Conservation (phyloP, 805 yeast genomes). For the Candida lessepsii region DNA sequence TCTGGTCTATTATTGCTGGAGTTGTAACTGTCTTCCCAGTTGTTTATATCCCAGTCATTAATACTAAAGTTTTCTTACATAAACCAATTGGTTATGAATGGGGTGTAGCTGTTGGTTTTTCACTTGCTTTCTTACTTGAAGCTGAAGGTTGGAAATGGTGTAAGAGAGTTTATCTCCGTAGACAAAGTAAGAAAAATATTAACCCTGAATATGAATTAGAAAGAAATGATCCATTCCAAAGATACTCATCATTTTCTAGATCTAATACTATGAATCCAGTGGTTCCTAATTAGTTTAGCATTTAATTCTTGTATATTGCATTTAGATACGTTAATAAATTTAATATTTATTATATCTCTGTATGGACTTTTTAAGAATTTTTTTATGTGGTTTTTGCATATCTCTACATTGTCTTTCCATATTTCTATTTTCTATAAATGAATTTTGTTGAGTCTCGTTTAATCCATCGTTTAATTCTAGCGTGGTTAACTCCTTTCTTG, state of each 20-base stretch:
- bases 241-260: slow-evolving; percentile 41
- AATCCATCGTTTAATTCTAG: too few relatives aligned
- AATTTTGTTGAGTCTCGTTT: too few relatives aligned
- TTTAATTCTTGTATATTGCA: too few relatives aligned
- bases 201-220: slow-evolving; percentile 41
- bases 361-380: too few relatives aligned
- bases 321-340: too few relatives aligned
- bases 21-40: slow-evolving; percentile 39
- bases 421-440: neutral
- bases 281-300: neutral
- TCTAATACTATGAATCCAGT: slow-evolving; percentile 30
- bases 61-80: slow-evolving; percentile 38
- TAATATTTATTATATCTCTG: too few relatives aligned
- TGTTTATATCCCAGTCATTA: slow-evolving; percentile 41
- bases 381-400: too few relatives aligned
- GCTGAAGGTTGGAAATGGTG: slow-evolving; percentile 41
- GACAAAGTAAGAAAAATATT: slow-evolving; percentile 19
- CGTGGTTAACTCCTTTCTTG: too few relatives aligned
- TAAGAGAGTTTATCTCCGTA: slow-evolving; percentile 30
- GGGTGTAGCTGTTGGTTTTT: slow-evolving; percentile 36
- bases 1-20: slow-evolving; percentile 39
- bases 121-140: slow-evolving; percentile 29
- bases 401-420: too few relatives aligned
- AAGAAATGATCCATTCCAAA: slow-evolving; percentile 39
- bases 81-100: slow-evolving; percentile 39